Percentiles rank a stretch among this genome's conserved stretches.
These are phyloP conservation scores for Capsella rubella DNA, from an alignment of 441 rosid species.

Conservation along the genomic window DNA sequence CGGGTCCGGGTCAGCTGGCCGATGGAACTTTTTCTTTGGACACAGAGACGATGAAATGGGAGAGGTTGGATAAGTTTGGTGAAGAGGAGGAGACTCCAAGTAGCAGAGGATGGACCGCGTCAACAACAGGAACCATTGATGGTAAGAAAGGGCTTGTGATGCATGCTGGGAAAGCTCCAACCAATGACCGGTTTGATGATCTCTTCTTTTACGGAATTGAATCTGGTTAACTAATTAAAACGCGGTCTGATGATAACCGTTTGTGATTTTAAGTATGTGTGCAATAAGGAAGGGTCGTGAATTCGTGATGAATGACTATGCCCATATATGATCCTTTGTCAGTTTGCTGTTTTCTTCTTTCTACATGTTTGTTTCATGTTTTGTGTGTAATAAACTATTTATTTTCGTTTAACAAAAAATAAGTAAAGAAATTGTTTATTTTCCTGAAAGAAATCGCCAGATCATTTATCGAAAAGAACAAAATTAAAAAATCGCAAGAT, in stretches of 20 bases:
- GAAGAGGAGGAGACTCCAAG: slow-evolving; percentile 56
- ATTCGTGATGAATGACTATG: too few relatives aligned
- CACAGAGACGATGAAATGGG: slow-evolving; percentile 65
- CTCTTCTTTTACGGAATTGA: slow-evolving; percentile 51
- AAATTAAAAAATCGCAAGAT: too few relatives aligned
- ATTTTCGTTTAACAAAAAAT: too few relatives aligned
- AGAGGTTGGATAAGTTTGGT: slow-evolving; percentile 54
- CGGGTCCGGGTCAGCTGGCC: slow-evolving; percentile 80
- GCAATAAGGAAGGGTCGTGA: background rate
- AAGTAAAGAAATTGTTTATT: too few relatives aligned
- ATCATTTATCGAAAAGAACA: too few relatives aligned
- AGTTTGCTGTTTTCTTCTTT: background rate
- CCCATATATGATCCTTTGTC: background rate
- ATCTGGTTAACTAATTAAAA: background rate
- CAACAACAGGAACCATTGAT: slow-evolving; percentile 45
- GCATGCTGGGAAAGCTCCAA: slow-evolving; percentile 77
- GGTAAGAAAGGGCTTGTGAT: slow-evolving; percentile 69
- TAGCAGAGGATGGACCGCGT: slow-evolving; percentile 82
- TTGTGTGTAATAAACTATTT: background rate
- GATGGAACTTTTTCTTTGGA: slow-evolving; percentile 66
- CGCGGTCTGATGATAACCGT: background rate
- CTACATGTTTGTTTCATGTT: background rate
- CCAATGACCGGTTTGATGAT: slow-evolving; percentile 79
- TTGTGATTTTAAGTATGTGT: background rate
- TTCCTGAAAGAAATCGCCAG: too few relatives aligned